Evolutionary conservation across 768 basidiomycete genomes (phyloP), one percentile per base, ranked within the genome.

Genomic region (Hirschioporus abietinus): DNA sequence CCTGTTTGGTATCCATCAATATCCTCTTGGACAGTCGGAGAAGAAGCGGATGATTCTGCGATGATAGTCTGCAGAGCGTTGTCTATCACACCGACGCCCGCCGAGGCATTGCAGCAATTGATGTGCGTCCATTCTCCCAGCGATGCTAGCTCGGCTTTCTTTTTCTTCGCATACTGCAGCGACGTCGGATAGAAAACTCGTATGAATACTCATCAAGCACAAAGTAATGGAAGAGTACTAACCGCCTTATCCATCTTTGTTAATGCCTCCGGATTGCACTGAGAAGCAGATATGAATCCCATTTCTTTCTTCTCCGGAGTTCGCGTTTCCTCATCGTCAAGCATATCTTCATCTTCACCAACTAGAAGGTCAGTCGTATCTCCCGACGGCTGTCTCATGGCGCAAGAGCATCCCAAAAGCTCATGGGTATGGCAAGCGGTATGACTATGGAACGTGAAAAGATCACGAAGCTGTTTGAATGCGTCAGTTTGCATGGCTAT

Each of bases 341-440:
- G 70, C n/a, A 74, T 72, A 2, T 79, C 75, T 34, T 66, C 30
- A 30, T 30, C 71, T 26, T 74, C 72, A 60, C 69, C 70, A 42
- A 63, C 58, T 25, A 26, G 66, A 17, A 67, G 62, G 24, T 68
- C 70, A 57, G 42, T 26, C 25, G 35, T 23, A 59, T 24, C 58
- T 65, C 64, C 24, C 64, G 34, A 70, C 58, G 23, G 25, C 42
- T 30, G 62, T 63, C 0, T 63, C 63, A 25, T 59, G 42, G 83
- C 84, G 69, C 93, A 96, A 12, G 79, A 80, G 72, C 96, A 99
- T 67, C 86, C 89, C 17, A 98, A 81, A 20, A 98, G 82, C 70
- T 98, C 96, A 71, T 99, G 96, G 1, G 96, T 99, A 68, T 96
- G 91, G 78, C 93, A 96, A 8, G 82, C 78, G 0, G 94, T 95